Evolutionary conservation across 2,329 filamentous ascomycete species (phyloP).

Genomic region (Curvularia verruculosa): DNA sequence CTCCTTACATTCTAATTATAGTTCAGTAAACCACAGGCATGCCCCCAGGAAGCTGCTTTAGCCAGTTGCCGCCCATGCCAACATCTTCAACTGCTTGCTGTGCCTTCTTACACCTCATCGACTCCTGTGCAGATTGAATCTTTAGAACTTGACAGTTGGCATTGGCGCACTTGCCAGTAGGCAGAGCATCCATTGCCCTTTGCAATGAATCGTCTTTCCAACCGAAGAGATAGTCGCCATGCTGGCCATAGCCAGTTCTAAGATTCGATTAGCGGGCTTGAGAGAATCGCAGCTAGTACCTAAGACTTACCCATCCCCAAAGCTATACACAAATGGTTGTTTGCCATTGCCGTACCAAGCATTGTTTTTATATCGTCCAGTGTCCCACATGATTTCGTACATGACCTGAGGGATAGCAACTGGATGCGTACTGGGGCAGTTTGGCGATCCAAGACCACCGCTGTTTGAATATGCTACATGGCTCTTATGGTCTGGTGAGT

Average conservation of each 20-base stretch:
- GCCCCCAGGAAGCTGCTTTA: slow-evolving; percentile 40
- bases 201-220: slow-evolving; percentile 40
- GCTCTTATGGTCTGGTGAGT: slow-evolving; percentile 62
- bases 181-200: slow-evolving; percentile 39
- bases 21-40: slow-evolving; percentile 24
- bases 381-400: slow-evolving; percentile 57
- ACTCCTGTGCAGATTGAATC: slow-evolving; percentile 36
- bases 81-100: slow-evolving; percentile 58
- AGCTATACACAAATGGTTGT: slow-evolving; percentile 39
- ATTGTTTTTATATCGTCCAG: slow-evolving; percentile 30
- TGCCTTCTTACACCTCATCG: slow-evolving; percentile 37
- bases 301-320: slow-evolving; percentile 32
- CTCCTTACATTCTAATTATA: too few relatives aligned
- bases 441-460: slow-evolving; percentile 50
- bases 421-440: slow-evolving; percentile 52
- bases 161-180: slow-evolving; percentile 37
- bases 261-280: background rate
- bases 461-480: slow-evolving; percentile 68
- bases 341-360: slow-evolving; percentile 32
- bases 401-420: slow-evolving; percentile 55
- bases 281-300: background rate
- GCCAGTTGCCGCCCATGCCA: slow-evolving; percentile 33
- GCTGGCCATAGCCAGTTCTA: slow-evolving; percentile 27
- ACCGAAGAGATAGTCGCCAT: slow-evolving; percentile 36
- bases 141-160: slow-evolving; percentile 40